A percentile compares a stretch with the other conserved stretches of the same genome.
These are phyloP conservation scores for Xerocomus nothofagi DNA, from an alignment of 1,284 basidiomycete species.

Conservation along the genomic window DNA sequence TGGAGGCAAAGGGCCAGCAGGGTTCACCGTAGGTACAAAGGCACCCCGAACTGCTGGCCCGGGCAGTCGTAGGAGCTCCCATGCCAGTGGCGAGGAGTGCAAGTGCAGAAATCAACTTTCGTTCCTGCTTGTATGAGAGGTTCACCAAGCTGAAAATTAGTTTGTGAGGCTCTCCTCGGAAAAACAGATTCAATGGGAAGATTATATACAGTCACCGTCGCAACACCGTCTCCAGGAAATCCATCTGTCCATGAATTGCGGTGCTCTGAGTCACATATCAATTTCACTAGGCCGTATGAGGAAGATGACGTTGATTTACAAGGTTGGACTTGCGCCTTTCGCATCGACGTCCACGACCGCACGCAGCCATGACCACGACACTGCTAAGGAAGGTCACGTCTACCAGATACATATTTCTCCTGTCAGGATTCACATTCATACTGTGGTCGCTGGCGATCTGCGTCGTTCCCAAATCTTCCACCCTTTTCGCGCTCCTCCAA, in stretches of 20 bases:
- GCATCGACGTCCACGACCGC: no score
- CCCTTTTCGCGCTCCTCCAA: conserved; percentile 16
- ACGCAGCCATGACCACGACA: conserved; percentile 39
- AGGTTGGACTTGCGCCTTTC: no score
- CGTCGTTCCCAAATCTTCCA: conserved; percentile 15
- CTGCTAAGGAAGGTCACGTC: conserved; percentile 15
- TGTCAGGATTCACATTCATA: conserved; percentile 26
- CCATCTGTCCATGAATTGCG: background rate
- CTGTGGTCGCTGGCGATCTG: conserved; percentile 24
- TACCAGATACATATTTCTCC: conserved; percentile 28
- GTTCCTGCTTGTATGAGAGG: background rate
- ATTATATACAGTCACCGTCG: background rate
- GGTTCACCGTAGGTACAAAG: conserved; percentile 17
- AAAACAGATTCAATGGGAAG: background rate
- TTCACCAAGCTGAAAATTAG: background rate
- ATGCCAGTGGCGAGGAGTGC: conserved; percentile 2
- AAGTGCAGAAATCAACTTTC: background rate
- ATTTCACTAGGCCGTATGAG: background rate
- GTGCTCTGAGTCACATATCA: no score
- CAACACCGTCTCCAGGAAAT: no score
- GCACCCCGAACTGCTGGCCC: conserved; percentile 4
- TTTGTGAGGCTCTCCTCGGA: background rate
- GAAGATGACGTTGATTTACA: background rate
- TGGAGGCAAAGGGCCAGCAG: conserved; percentile 43
- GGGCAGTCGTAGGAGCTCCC: background rate